Conservation (phyloP, 768 basidiomycete genomes). For the Astraeus odoratus region DNA sequence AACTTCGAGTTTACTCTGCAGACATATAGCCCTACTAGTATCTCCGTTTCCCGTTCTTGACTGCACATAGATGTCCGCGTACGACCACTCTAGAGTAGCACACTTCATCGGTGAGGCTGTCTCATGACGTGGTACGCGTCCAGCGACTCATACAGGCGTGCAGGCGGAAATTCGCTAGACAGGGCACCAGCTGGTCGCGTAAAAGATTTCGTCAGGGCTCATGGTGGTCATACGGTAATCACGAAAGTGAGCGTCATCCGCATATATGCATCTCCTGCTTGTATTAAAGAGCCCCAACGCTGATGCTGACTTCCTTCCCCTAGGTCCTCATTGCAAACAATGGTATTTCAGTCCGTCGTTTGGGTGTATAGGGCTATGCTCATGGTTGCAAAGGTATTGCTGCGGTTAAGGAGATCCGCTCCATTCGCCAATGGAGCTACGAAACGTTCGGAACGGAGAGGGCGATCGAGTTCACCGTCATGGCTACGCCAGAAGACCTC, state of each 20-base stretch:
- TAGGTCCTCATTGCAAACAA: constrained; percentile 99
- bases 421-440: constrained; percentile 99
- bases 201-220: constrained; percentile 81
- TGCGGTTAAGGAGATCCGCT: constrained; percentile 98
- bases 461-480: constrained; percentile 96
- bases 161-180: constrained; percentile 91
- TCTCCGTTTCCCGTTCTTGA: too few relatives aligned
- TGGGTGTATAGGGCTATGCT: constrained; percentile 12
- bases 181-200: constrained; percentile 74
- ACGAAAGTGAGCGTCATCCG: constrained; percentile 64
- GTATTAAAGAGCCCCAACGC: too few relatives aligned
- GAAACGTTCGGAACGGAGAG: constrained; percentile 97
- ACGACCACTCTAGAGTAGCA: constrained; percentile 54
- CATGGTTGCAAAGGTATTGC: constrained; percentile 70
- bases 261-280: not conserved
- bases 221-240: constrained; percentile 97
- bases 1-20: too few relatives aligned
- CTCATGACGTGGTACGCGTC: constrained; percentile 4
- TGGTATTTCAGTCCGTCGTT: constrained; percentile 39
- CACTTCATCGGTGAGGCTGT: constrained; percentile 52
- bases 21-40: constrained; percentile 4
- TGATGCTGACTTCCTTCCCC: not conserved
- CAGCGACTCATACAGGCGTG: constrained; percentile 9
- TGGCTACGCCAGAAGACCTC: constrained; percentile 98
- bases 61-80: constrained; percentile 24